Evolutionary conservation across 2,329 filamentous ascomycete species (phyloP).

Genomic region (Colletotrichum sp.): DNA sequence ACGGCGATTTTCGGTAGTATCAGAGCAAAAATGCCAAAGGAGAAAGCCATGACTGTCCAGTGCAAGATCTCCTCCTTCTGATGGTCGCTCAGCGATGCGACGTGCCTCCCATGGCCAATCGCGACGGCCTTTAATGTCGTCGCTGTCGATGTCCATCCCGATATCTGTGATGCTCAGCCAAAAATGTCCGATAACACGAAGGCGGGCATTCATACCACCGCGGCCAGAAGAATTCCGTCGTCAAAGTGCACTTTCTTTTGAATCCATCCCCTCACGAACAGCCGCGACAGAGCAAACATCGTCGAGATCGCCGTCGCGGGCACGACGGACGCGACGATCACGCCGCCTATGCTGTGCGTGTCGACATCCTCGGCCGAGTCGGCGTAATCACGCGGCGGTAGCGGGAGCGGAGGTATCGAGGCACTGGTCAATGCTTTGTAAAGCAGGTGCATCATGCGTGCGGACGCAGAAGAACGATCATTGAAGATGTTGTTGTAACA

Average conservation of each 20-base stretch:
- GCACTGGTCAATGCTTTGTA: neutral
- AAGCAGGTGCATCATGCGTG: slow-evolving; percentile 9
- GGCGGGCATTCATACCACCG: neutral
- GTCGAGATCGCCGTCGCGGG: slow-evolving; percentile 5
- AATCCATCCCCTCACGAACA: slow-evolving; percentile 10
- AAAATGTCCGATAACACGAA: too few relatives aligned
- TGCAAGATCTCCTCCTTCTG: slow-evolving; percentile 34
- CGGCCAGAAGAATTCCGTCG: slow-evolving; percentile 1
- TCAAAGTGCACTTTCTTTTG: slow-evolving; percentile 8
- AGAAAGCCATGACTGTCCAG: slow-evolving; percentile 41
- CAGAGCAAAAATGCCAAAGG: slow-evolving; percentile 42
- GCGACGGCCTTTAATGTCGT: slow-evolving; percentile 30
- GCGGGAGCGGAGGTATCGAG: neutral
- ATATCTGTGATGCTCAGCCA: neutral
- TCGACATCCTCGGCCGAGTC: neutral
- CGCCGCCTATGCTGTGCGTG: neutral
- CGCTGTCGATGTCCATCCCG: slow-evolving; percentile 8
- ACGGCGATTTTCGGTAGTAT: slow-evolving; percentile 46
- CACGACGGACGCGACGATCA: slow-evolving; percentile 1
- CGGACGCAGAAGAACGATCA: neutral
- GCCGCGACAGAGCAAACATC: neutral
- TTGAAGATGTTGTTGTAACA: neutral
- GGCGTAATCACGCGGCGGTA: neutral
- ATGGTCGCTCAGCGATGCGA: slow-evolving; percentile 28
- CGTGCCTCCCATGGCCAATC: slow-evolving; percentile 44